Percentiles rank a stretch among this genome's conserved stretches.
Conservation (phyloP, 352 stramenopile species). For the Aphanomyces stellatus region DNA sequence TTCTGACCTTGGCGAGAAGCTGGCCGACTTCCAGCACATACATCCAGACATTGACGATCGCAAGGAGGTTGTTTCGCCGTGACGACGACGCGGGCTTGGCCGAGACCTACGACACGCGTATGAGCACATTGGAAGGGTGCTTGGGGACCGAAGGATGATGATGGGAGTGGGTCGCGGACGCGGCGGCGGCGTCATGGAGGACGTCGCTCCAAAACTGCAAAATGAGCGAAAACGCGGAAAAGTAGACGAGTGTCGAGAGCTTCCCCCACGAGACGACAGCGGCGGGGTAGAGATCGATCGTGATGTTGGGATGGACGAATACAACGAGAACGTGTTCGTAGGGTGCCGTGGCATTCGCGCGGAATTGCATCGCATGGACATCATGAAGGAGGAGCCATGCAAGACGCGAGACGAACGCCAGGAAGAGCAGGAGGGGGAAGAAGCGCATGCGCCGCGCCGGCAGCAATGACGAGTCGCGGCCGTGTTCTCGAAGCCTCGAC, state of each 20-base stretch:
- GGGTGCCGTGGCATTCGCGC: conserved; percentile 30
- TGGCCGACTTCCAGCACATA: conserved; percentile 62
- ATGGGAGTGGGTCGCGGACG: conserved; percentile 51
- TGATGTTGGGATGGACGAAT: conserved; percentile 47
- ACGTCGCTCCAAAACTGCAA: conserved; percentile 76
- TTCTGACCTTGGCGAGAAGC: conserved; percentile 51
- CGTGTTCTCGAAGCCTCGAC: conserved; percentile 63
- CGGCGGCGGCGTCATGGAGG: conserved; percentile 36
- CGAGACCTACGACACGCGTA: too few relatives aligned
- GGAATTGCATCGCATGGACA: conserved; percentile 72
- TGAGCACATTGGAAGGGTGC: too few relatives aligned
- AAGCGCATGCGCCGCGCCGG: conserved; percentile 73
- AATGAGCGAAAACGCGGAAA: conserved; percentile 69
- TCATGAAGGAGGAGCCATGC: conserved; percentile 65
- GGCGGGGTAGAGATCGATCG: conserved; percentile 75
- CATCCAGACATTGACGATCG: conserved; percentile 75
- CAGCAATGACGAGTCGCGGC: conserved; percentile 58
- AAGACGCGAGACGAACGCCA: conserved; percentile 61
- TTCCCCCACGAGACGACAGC: conserved; percentile 63
- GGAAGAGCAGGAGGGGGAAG: conserved; percentile 67
- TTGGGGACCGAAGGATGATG: too few relatives aligned
- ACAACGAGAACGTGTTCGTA: conserved; percentile 59
- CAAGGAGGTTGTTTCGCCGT: conserved; percentile 49
- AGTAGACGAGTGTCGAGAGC: conserved; percentile 67
- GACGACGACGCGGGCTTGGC: too few relatives aligned